phyloP scores from a whole-genome alignment of 352 stramenopile species.

The Phytophthora megakarya region DNA sequence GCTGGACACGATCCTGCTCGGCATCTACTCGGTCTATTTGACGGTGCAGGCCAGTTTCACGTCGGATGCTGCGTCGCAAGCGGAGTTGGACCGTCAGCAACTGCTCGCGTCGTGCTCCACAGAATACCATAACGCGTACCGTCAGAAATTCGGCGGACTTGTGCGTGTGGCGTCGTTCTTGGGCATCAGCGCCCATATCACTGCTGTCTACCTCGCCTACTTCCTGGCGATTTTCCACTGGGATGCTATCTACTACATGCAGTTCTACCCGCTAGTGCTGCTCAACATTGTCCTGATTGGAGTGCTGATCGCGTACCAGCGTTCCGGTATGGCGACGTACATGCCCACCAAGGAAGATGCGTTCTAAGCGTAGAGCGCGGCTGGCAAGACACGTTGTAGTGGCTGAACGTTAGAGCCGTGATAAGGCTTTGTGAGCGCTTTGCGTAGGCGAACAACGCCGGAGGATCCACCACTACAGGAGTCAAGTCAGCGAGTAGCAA shows the following conservation, averaged over 20 bases:
- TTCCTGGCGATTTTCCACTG: constrained; percentile 73
- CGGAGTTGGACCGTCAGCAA: constrained; percentile 56
- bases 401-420: constrained; percentile 2
- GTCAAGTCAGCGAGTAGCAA: constrained; percentile 33
- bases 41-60: constrained; percentile 67
- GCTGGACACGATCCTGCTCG: constrained; percentile 71
- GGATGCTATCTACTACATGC: constrained; percentile 77
- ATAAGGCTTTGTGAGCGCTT: constrained; percentile 7
- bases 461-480: constrained; percentile 15
- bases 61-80: constrained; percentile 66
- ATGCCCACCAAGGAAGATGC: constrained; percentile 46
- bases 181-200: constrained; percentile 80
- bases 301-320: constrained; percentile 64
- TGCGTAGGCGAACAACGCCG: constrained; percentile 7
- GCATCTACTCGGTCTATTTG: constrained; percentile 82
- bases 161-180: constrained; percentile 82
- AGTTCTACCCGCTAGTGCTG: constrained; percentile 74
- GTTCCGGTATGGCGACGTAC: constrained; percentile 64
- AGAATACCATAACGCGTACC: constrained; percentile 67
- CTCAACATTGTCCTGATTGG: constrained; percentile 64
- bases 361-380: constrained; percentile 29
- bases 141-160: constrained; percentile 56
- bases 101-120: constrained; percentile 67
- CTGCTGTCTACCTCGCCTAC: constrained; percentile 73
- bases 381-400: constrained; percentile 14